A percentile compares a stretch with the other conserved stretches of the same genome.
These are phyloP conservation scores for Acacia confusa DNA, from an alignment of 306 rosid genomes.

Conservation along the genomic window DNA sequence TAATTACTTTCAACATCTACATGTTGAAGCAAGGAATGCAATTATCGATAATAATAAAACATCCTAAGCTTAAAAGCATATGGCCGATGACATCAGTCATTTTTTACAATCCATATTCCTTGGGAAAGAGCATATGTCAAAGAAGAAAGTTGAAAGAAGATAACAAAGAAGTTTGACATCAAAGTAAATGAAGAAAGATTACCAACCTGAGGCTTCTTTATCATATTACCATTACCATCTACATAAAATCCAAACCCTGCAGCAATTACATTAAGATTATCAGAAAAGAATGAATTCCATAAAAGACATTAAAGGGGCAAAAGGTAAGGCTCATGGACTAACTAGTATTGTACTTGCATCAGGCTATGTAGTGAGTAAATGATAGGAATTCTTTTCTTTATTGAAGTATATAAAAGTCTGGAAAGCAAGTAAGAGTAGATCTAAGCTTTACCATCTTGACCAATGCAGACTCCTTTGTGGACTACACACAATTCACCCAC, in stretches of 20 bases:
- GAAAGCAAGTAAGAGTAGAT: conserved; percentile 25
- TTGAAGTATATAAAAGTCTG: not conserved
- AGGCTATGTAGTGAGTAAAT: conserved; percentile 6
- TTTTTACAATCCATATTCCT: not conserved
- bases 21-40: conserved; percentile 34
- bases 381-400: not conserved
- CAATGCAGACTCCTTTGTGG: conserved; percentile 89
- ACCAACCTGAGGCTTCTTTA: conserved; percentile 93
- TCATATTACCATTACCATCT: conserved; percentile 68
- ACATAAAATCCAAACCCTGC: conserved; percentile 88
- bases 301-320: not conserved
- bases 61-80: not conserved
- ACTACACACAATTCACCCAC: conserved; percentile 83
- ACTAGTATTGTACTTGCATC: conserved; percentile 6
- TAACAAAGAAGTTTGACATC: not conserved
- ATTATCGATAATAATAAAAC: not conserved
- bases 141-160: not conserved
- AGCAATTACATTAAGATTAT: conserved; percentile 21
- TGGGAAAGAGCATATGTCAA: not conserved
- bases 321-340: not conserved
- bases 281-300: conserved; percentile 6
- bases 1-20: conserved; percentile 71
- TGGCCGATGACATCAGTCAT: not conserved
- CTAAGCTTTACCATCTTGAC: conserved; percentile 83
- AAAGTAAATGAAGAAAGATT: conserved; percentile 3